These are phyloP conservation scores for Acer yangbiense DNA, from an alignment of 345 rosid genomes.

Conservation along the genomic window DNA sequence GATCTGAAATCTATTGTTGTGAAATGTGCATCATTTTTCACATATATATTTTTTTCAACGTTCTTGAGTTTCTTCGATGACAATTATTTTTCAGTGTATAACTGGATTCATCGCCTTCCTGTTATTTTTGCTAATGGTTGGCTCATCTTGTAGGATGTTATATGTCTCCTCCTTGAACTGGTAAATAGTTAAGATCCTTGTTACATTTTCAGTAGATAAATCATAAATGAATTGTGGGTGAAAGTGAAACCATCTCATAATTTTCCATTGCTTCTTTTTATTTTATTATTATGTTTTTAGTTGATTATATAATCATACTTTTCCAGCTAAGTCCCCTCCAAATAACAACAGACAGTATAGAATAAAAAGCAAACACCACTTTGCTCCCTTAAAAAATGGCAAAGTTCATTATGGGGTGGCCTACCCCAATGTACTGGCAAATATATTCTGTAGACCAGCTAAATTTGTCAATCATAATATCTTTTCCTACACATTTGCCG, in stretches of 20 bases:
- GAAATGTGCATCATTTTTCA: conserved; percentile 22
- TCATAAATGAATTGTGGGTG: background rate
- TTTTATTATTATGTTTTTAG: background rate
- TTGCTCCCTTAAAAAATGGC: background rate
- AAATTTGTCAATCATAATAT: background rate
- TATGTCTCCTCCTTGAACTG: background rate
- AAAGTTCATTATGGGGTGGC: background rate
- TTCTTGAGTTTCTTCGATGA: background rate
- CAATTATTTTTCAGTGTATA: background rate
- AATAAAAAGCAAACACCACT: background rate
- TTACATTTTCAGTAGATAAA: background rate
- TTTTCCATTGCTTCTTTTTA: background rate
- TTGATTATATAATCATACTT: background rate
- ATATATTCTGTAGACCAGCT: background rate
- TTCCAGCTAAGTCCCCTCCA: background rate
- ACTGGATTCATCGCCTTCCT: conserved; percentile 23
- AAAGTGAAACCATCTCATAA: background rate
- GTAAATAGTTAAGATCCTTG: background rate
- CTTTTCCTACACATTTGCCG: no score
- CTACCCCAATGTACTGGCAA: background rate
- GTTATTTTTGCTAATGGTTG: conserved; percentile 34
- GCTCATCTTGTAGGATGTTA: conserved; percentile 18
- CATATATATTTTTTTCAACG: background rate
- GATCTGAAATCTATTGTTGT: conserved; percentile 18
- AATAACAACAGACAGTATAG: background rate